Conservation (phyloP, 2,329 filamentous ascomycete genomes). For the Hysterium pulicare region DNA sequence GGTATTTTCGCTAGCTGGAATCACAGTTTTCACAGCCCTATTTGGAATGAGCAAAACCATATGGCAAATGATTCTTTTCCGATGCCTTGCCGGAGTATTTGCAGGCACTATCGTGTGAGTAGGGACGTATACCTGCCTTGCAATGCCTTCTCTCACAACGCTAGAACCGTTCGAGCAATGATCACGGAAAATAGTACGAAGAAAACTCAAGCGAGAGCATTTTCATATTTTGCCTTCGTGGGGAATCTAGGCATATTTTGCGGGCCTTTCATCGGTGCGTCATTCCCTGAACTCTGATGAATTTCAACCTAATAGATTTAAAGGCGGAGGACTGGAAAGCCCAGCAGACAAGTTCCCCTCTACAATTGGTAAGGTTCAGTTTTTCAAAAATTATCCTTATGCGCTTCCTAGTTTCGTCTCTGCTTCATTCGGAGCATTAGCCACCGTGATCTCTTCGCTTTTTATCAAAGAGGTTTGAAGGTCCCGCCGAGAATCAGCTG, state of each 20-base stretch:
- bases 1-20: slow-evolving; percentile 62
- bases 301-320: slow-evolving; percentile 5
- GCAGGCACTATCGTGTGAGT: slow-evolving; percentile 63
- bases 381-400: slow-evolving; percentile 65
- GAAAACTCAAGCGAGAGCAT: slow-evolving; percentile 68
- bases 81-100: slow-evolving; percentile 70
- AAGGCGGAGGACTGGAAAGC: slow-evolving; percentile 65
- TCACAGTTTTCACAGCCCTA: slow-evolving; percentile 57
- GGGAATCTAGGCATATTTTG: slow-evolving; percentile 72
- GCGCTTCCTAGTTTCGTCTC: slow-evolving; percentile 61
- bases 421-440: slow-evolving; percentile 52
- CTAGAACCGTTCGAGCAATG: slow-evolving; percentile 69
- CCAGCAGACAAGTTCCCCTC: slow-evolving; percentile 62
- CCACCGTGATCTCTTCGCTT: slow-evolving; percentile 51
- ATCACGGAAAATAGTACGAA: slow-evolving; percentile 68
- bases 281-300: background rate
- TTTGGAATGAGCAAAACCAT: slow-evolving; percentile 67
- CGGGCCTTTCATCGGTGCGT: slow-evolving; percentile 59
- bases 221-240: slow-evolving; percentile 73
- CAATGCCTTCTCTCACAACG: too few species aligned
- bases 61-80: slow-evolving; percentile 71
- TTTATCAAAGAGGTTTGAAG: slow-evolving; percentile 66
- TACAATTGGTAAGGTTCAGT: slow-evolving; percentile 53
- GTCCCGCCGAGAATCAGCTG: too few species aligned
- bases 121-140: too few species aligned